A percentile compares a stretch with the other conserved stretches of the same genome.
Evolutionary conservation across 1,139 yeast genomes (phyloP).

Genomic region (Yamadazyma sp.): DNA sequence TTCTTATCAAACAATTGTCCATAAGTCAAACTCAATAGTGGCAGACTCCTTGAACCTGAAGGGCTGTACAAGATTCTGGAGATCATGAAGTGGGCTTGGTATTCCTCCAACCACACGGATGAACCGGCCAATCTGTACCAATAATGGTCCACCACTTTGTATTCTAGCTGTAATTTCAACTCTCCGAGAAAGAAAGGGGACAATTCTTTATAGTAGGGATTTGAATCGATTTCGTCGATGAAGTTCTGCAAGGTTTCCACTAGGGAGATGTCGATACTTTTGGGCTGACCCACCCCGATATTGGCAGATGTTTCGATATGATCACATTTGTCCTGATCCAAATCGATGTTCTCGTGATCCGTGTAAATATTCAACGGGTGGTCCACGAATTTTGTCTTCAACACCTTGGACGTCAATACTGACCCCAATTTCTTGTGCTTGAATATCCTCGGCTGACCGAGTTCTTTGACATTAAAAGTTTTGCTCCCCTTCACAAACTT

Average conservation of each 20-base stretch:
- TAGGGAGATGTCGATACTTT: conserved; percentile 21
- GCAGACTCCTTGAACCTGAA: conserved; percentile 28
- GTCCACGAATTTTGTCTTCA: conserved; percentile 13
- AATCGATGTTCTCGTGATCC: conserved; percentile 17
- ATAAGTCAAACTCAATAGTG: conserved; percentile 33
- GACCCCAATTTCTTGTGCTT: conserved; percentile 7
- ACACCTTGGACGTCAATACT: conserved; percentile 10
- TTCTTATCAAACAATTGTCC: conserved; percentile 38
- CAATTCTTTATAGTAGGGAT: conserved; percentile 25
- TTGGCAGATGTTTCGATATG: conserved; percentile 11
- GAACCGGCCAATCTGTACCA: conserved; percentile 43
- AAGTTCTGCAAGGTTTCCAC: conserved; percentile 19
- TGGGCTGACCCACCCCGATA: conserved; percentile 21
- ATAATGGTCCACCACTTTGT: conserved; percentile 27
- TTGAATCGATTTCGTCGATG: conserved; percentile 16
- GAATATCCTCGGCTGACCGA: conserved; percentile 15
- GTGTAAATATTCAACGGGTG: conserved; percentile 21
- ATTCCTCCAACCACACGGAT: conserved; percentile 41
- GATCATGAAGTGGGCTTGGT: conserved; percentile 39
- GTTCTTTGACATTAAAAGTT: conserved; percentile 12
- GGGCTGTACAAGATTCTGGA: conserved; percentile 36
- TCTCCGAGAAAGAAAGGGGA: conserved; percentile 27
- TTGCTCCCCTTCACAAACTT: conserved; percentile 13
- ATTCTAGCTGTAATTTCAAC: conserved; percentile 25
- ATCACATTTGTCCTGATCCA: conserved; percentile 20